Conservation (phyloP, 169 alveolate genomes). For the Eimeria brunetti region DNA sequence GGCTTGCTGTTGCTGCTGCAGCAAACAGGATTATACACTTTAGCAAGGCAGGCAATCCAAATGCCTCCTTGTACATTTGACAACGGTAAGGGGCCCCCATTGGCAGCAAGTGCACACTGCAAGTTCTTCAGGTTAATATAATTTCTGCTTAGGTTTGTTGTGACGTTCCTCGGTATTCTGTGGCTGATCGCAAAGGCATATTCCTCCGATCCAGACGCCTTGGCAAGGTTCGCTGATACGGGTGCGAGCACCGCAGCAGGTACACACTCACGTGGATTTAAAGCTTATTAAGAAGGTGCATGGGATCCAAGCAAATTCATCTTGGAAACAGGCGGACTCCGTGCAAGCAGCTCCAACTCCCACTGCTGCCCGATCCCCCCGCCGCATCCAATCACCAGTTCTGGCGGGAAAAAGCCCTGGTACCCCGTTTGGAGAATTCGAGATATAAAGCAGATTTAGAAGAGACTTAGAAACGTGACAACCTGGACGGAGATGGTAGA, state of each 20-base stretch:
- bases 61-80: background rate
- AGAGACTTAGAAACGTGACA: background rate
- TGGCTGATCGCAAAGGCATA: background rate
- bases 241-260: background rate
- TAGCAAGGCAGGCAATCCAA: background rate
- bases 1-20: background rate
- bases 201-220: background rate
- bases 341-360: background rate
- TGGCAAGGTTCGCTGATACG: background rate
- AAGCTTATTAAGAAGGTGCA: background rate
- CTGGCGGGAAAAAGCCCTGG: background rate
- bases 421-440: background rate
- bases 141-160: background rate
- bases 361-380: background rate
- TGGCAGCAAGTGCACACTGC: background rate
- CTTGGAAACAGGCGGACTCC: background rate
- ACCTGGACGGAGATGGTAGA: background rate
- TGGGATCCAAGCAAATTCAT: background rate
- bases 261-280: background rate
- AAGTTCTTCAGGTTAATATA: background rate
- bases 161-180: background rate
- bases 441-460: background rate
- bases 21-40: background rate
- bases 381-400: background rate
- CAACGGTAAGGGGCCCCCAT: background rate